phyloP scores from a whole-genome alignment of 164 flowering plant genomes.

The Macadamia integrifolia region DNA sequence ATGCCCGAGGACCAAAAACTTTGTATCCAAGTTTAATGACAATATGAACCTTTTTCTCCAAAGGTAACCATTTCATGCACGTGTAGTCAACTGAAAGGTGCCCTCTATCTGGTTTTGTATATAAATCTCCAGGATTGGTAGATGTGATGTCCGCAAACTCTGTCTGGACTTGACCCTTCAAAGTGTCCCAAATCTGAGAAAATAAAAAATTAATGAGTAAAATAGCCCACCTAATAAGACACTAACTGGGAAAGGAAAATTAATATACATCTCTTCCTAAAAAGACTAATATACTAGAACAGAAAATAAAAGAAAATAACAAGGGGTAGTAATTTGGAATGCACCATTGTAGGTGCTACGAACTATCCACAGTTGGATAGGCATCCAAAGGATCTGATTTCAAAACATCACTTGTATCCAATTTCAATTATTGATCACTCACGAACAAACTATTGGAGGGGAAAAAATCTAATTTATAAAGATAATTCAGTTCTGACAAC shows the following conservation, averaged over 20 bases:
- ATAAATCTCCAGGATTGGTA: slow-evolving; percentile 33
- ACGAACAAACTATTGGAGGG: no score
- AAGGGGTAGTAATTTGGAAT: no score
- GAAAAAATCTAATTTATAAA: no score
- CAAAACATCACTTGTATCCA: no score
- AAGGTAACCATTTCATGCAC: slow-evolving; percentile 82
- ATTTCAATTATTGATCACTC: no score
- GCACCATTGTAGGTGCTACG: no score
- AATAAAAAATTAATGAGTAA: neutral
- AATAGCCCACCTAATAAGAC: neutral
- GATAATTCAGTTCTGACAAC: no score
- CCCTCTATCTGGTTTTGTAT: slow-evolving; percentile 44
- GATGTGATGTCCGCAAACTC: slow-evolving; percentile 69
- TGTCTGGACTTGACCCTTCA: slow-evolving; percentile 77
- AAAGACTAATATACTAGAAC: neutral
- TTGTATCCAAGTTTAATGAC: neutral
- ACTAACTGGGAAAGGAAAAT: neutral
- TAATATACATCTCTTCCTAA: neutral
- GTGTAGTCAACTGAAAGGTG: slow-evolving; percentile 89
- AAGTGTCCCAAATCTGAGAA: slow-evolving; percentile 86
- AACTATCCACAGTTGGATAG: no score
- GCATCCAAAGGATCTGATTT: no score
- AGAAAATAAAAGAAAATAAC: no score
- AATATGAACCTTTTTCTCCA: slow-evolving; percentile 51
- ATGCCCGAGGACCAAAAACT: neutral